Evolutionary conservation across 2,329 filamentous ascomycete species (phyloP).

Genomic region (Pseudogymnoascus sp.): DNA sequence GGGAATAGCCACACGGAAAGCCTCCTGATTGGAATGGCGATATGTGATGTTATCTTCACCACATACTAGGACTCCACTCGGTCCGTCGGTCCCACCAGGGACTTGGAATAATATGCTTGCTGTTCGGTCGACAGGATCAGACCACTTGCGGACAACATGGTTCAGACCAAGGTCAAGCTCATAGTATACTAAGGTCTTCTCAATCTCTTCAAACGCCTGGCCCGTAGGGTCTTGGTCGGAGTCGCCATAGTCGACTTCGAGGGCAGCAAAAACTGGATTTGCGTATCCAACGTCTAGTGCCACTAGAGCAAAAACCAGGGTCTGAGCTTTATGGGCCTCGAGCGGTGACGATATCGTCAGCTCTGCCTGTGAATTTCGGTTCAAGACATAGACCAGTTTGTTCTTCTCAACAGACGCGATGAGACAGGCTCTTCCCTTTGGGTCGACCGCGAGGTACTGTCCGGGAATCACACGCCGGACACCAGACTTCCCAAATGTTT

Average conservation of each 20-base stretch:
- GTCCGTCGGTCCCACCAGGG: constrained; percentile 84
- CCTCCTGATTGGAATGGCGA: constrained; percentile 87
- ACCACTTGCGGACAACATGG: constrained; percentile 95
- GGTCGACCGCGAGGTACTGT: constrained; percentile 91
- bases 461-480: constrained; percentile 88
- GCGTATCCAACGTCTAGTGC: constrained; percentile 93
- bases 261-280: constrained; percentile 88
- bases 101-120: constrained; percentile 90
- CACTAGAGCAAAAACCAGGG: constrained; percentile 78
- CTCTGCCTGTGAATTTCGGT: constrained; percentile 87
- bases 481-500: constrained; percentile 97
- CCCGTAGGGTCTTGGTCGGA: constrained; percentile 85
- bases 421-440: constrained; percentile 89
- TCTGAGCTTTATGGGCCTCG: constrained; percentile 89
- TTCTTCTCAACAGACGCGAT: constrained; percentile 96
- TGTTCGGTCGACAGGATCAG: constrained; percentile 82
- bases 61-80: constrained; percentile 90
- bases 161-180: constrained; percentile 95
- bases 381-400: constrained; percentile 97
- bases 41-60: constrained; percentile 93
- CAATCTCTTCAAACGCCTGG: constrained; percentile 67
- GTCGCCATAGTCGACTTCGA: constrained; percentile 90
- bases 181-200: constrained; percentile 93
- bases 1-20: constrained; percentile 82
- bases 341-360: constrained; percentile 94